Evolutionary conservation across 306 rosid species (phyloP).

Genomic region (Psophocarpus tetragonolobus): DNA sequence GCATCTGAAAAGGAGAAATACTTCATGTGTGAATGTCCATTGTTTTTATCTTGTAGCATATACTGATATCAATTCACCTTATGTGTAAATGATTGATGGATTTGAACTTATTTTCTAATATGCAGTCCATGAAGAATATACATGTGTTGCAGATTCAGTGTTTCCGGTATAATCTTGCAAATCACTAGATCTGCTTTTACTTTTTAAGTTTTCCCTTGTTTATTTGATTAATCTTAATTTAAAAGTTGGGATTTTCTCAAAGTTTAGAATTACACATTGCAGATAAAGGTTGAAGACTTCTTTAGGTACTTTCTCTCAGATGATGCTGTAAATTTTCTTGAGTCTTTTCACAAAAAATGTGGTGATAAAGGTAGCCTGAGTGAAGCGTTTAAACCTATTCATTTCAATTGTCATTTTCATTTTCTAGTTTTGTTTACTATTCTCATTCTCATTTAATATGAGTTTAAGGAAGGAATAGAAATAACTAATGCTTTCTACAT

Average conservation of each 20-base stretch:
- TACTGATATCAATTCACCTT: not conserved
- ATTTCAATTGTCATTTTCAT: conserved; percentile 26
- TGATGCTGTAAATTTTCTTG: conserved; percentile 55
- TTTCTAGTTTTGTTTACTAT: conserved; percentile 1
- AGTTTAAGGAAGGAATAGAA: conserved; percentile 18
- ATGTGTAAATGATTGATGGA: conserved; percentile 23
- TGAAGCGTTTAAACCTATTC: conserved; percentile 15
- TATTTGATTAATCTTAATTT: not conserved
- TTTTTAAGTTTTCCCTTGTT: conserved; percentile 10
- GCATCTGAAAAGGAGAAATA: conserved; percentile 10
- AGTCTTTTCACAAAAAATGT: conserved; percentile 69
- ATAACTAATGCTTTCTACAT: conserved; percentile 9
- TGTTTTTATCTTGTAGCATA: conserved; percentile 7
- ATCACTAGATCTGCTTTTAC: conserved; percentile 13
- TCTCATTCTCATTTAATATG: conserved; percentile 2
- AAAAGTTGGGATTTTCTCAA: conserved; percentile 15
- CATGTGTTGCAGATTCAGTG: conserved; percentile 78
- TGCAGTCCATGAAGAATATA: conserved; percentile 80
- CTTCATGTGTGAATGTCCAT: conserved; percentile 8
- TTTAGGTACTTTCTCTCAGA: conserved; percentile 79
- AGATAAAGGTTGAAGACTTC: conserved; percentile 88
- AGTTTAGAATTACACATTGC: conserved; percentile 50
- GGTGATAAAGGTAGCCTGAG: conserved; percentile 84
- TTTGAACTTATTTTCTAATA: conserved; percentile 36
- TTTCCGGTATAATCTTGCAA: conserved; percentile 67